Evolutionary conservation across 495 filamentous ascomycete species (phyloP), one percentile per base, ranked within the genome.

Genomic region (Evernia prunastri): DNA sequence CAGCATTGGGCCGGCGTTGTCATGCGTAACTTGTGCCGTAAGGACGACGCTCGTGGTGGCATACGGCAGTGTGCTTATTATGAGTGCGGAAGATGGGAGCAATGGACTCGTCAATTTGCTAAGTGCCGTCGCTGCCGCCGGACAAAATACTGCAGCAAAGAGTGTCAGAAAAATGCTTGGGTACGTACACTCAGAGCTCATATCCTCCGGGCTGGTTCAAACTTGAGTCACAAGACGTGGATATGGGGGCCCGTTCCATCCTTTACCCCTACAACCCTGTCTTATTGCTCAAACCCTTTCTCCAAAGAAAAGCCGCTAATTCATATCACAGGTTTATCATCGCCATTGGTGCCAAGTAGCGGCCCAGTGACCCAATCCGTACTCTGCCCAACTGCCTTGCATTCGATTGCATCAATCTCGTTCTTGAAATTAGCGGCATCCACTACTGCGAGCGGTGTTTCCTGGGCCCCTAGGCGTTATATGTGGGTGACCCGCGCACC

Each of bases 121-220:
- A 98, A 98, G 74, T 98, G 94, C 77, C 88, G 94, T 51, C 87
- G 94, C 57, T 98, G 94, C 77, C 87, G 94, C 67, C 87, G 94
- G 66, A 98, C 94, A 67, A 98, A 98, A 74, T 98, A 98, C 78
- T 98, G 94, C 86, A 96, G 91, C 83, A 98, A 98, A 77, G 94
- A 97, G 71, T 98, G 94, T 77, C 94, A 98, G 76, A 97, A 98
- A 80, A 92, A 90, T 67, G 94, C 94, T 12, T 98, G 94, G 94
- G 90, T 53, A 53, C 31, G 49, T 53, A 53, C 49, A 53, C 31
- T 4, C 20, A 10, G 3, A 27, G 7, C 12, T 18, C 27, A 27
- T 31, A 13, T 1, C 31, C 49, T 33, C 49, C 27, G 15, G 18
- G 25, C 13, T 27, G 25, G 8, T 51, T 5, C 5, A 31, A 3